Evolutionary conservation across 257 asterid genomes (phyloP), one percentile per base, ranked within the genome.

Genomic region (Vinca minor): DNA sequence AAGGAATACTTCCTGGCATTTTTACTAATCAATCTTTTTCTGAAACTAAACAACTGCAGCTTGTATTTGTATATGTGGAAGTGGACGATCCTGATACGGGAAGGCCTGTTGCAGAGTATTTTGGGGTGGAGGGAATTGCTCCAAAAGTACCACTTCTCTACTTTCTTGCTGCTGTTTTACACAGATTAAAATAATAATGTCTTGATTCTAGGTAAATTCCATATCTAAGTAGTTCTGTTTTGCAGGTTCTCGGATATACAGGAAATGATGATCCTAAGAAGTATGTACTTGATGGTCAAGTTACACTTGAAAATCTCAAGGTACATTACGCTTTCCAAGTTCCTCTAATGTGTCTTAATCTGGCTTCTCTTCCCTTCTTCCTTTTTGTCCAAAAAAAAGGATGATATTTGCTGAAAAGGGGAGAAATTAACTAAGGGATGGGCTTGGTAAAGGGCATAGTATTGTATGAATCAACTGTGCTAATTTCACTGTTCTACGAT

Each of bases 61-160:
- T 93, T 70, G 38, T 87, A 63, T 93, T 87, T 64, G 90, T 93
- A 15, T 65, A 76, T 52, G 88, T 89, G 80, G 83, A 85, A 68
- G 55, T 78, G 76, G 94, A 82, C 78, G 77, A 89, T 75, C 92
- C 90, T 54, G 97, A 87, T 68, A 84, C 74, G 47, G 98, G 97
- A 72, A 84, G 67, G 77, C 96, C 97, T 2, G 96, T 93, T 44
- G 94, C 97, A 32, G 84, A 87, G 64, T 89, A 81, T 75, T 89
- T 89, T 78, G 95, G 99, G 62, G 73, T 87, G 60, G 72, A 81
- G 20, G 95, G 87, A 73, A 82, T 85, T 73, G 70, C 79, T 73
- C 82, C 96, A 59, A 80, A 79, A 68, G 99, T 93, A 77, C 72
- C 59, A 59, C 48, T 65, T 69, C 65, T 45, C 4, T 28, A 10